These are phyloP conservation scores for Dianthus caryophyllus DNA, from an alignment of 148 eudicot species.

Conservation along the genomic window DNA sequence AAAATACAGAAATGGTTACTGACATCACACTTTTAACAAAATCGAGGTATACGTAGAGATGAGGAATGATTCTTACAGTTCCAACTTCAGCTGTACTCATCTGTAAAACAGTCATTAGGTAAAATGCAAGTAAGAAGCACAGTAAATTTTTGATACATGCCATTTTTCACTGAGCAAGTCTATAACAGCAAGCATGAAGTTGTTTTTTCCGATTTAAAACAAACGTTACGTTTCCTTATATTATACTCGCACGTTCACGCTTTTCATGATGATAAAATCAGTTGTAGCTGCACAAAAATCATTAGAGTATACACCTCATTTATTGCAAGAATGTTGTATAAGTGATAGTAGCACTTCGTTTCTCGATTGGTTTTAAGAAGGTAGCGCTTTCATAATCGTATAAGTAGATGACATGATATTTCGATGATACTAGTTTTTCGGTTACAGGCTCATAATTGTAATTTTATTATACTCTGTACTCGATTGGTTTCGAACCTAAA, in stretches of 20 bases:
- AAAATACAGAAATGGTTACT: neutral
- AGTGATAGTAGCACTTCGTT: too few species aligned
- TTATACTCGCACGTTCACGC: constrained; percentile 2
- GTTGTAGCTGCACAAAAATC: neutral
- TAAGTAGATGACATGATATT: neutral
- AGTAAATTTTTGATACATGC: neutral
- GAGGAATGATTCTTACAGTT: constrained; percentile 9
- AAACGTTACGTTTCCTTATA: neutral
- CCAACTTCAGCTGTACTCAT: constrained; percentile 14
- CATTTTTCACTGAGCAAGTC: neutral
- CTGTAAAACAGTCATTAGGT: neutral
- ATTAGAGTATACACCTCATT: neutral
- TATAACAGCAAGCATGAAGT: neutral
- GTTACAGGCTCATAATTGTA: too few species aligned
- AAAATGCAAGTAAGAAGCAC: neutral
- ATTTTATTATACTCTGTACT: too few species aligned
- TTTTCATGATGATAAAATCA: constrained; percentile 9
- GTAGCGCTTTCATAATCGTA: neutral
- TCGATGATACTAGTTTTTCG: too few species aligned
- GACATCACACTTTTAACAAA: neutral
- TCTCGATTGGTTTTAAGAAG: too few species aligned
- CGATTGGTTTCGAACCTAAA: too few species aligned
- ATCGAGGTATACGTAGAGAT: neutral
- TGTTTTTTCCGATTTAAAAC: neutral
- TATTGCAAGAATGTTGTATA: too few species aligned